phyloP scores from a whole-genome alignment of 2,329 filamentous ascomycete genomes.

The Neophaeococcomyces mojaviensis region DNA sequence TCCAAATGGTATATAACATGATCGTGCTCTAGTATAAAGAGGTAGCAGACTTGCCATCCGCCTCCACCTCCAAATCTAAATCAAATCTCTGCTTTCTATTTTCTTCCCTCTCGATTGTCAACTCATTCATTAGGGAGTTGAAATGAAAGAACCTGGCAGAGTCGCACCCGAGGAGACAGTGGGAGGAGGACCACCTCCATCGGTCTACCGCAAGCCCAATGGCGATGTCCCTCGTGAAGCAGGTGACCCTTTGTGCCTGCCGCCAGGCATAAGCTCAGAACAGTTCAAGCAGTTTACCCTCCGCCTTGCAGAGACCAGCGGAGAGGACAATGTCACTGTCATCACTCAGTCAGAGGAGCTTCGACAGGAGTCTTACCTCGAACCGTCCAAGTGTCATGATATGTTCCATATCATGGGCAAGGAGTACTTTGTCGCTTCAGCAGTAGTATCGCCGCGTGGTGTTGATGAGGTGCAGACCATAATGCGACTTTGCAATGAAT shows the following conservation, averaged over 20 bases:
- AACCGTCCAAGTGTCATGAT: slow-evolving; percentile 34
- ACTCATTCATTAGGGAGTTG: too few species aligned
- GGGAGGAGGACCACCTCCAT: background rate
- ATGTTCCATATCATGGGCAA: slow-evolving; percentile 35
- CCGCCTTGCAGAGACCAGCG: slow-evolving; percentile 19
- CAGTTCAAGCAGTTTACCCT: slow-evolving; percentile 22
- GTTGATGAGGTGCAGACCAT: slow-evolving; percentile 28
- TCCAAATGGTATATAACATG: too few species aligned
- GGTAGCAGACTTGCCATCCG: too few species aligned
- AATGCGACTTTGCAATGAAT: slow-evolving; percentile 27
- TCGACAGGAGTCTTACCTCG: slow-evolving; percentile 23
- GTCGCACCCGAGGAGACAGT: background rate
- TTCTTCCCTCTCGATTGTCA: too few species aligned
- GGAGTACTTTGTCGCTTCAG: slow-evolving; percentile 40
- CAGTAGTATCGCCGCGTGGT: slow-evolving; percentile 27
- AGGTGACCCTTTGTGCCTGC: slow-evolving; percentile 18
- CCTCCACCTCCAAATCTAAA: too few species aligned
- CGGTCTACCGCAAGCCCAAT: slow-evolving; percentile 9
- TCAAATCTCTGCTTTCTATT: too few species aligned
- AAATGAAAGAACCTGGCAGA: slow-evolving; percentile 3
- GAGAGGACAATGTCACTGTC: slow-evolving; percentile 24
- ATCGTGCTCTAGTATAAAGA: too few species aligned
- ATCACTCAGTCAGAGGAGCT: slow-evolving; percentile 18
- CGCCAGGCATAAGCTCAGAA: slow-evolving; percentile 16
- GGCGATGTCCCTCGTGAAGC: slow-evolving; percentile 3